A percentile compares a stretch with the other conserved stretches of the same genome.
These are phyloP conservation scores for Chaetomiaceae sp. DNA, from an alignment of 2,329 filamentous ascomycete species.

Conservation along the genomic window DNA sequence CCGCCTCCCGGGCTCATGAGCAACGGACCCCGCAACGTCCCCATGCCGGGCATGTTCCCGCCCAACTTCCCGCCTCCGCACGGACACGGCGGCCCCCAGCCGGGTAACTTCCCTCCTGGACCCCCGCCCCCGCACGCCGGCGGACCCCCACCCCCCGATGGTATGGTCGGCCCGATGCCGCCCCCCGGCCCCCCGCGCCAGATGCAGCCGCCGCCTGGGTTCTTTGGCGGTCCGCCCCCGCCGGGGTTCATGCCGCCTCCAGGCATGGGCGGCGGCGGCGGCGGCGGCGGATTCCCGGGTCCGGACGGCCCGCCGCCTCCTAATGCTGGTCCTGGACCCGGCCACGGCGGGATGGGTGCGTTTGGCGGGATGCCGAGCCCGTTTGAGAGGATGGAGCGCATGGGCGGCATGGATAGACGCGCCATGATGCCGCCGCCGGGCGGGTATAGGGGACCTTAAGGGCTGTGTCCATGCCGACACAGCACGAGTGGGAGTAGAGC, in stretches of 20 bases:
- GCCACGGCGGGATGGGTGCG: conserved; percentile 13
- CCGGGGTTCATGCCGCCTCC: conserved; percentile 52
- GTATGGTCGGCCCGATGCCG: conserved; percentile 38
- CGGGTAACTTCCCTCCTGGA: conserved; percentile 15
- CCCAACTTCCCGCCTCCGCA: conserved; percentile 55
- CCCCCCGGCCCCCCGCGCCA: conserved; percentile 31
- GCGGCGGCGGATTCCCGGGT: conserved; percentile 49
- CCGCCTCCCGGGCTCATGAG: conserved; percentile 53
- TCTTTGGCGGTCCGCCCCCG: conserved; percentile 45
- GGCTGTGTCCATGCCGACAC: too few species aligned
- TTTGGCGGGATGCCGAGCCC: conserved; percentile 15
- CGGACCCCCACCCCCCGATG: conserved; percentile 44
- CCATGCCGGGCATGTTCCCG: conserved; percentile 55
- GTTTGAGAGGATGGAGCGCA: conserved; percentile 15
- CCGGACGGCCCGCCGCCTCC: conserved; percentile 27
- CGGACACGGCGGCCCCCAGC: conserved; percentile 37
- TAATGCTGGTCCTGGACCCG: conserved; percentile 12
- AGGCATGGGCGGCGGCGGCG: conserved; percentile 46
- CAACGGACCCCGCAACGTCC: conserved; percentile 39
- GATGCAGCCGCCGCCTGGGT: conserved; percentile 53
- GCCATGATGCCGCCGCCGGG: conserved; percentile 20
- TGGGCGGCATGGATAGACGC: conserved; percentile 14
- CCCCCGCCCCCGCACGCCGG: conserved; percentile 16
- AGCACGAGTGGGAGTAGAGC: too few species aligned
- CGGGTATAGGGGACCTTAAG: conserved; percentile 4